Percentiles rank a stretch among this genome's conserved stretches.
These are phyloP conservation scores for Venturia effusa DNA, from an alignment of 2,329 filamentous ascomycete genomes.

Conservation along the genomic window DNA sequence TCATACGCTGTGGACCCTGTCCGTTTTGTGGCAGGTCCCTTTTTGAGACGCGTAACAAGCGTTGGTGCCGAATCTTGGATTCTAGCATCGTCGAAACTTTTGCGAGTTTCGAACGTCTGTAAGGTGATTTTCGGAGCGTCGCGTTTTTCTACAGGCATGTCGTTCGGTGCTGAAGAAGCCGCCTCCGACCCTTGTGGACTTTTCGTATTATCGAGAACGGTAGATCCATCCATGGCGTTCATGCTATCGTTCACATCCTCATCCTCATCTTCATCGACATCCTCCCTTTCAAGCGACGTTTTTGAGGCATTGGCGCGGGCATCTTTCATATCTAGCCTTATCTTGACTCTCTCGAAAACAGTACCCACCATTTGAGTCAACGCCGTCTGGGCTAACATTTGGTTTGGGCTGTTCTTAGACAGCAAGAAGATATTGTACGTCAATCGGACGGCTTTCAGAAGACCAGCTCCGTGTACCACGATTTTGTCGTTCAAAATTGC, in stretches of 20 bases:
- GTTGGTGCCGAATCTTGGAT: constrained; percentile 59
- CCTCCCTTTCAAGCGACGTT: constrained; percentile 23
- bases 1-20: constrained; percentile 7
- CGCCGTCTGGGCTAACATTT: constrained; percentile 94
- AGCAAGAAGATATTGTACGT: constrained; percentile 99
- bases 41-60: constrained; percentile 50
- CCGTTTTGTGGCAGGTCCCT: constrained; percentile 15
- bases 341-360: constrained; percentile 90
- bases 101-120: constrained; percentile 57
- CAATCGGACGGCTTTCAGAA: constrained; percentile 92
- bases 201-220: constrained; percentile 24
- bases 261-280: constrained; percentile 17
- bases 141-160: constrained; percentile 34
- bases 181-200: constrained; percentile 28
- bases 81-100: constrained; percentile 53
- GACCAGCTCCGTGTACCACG: constrained; percentile 89
- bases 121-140: constrained; percentile 51
- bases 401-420: constrained; percentile 86
- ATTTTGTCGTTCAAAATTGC: constrained; percentile 98
- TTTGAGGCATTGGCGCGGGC: constrained; percentile 49
- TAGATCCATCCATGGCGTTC: constrained; percentile 17
- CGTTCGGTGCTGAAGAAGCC: constrained; percentile 29
- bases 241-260: constrained; percentile 18
- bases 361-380: constrained; percentile 98
- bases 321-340: constrained; percentile 77